phyloP scores from a whole-genome alignment of 306 rosid species.

The Quercus aquifolioides region DNA sequence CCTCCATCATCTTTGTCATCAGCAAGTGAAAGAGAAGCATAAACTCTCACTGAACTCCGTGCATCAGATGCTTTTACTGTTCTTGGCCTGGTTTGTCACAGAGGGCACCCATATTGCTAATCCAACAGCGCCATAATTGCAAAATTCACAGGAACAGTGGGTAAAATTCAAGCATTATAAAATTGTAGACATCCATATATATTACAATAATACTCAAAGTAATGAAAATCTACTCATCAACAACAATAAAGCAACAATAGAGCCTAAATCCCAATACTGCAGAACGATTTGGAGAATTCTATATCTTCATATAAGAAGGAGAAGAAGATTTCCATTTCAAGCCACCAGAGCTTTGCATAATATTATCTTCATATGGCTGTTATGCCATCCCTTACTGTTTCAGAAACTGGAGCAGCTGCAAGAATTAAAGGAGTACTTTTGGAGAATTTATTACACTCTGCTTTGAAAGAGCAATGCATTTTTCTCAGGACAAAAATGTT shows the following conservation, averaged over 20 bases:
- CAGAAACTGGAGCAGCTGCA: conserved; percentile 13
- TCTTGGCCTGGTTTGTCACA: conserved; percentile 70
- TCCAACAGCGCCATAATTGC: conserved; percentile 32
- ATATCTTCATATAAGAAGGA: not conserved
- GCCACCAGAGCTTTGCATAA: conserved; percentile 2
- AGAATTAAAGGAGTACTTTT: not conserved
- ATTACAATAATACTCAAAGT: not conserved
- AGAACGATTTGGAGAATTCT: not conserved
- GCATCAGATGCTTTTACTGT: conserved; percentile 55
- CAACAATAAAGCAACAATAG: not conserved
- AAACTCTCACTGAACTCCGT: conserved; percentile 54
- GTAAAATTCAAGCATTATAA: conserved; percentile 3
- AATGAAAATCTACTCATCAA: not conserved
- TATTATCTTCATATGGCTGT: not conserved
- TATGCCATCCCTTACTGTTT: not conserved
- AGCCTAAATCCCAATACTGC: not conserved
- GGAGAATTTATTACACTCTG: not conserved
- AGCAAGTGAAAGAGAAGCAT: conserved; percentile 52
- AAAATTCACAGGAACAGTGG: conserved; percentile 12
- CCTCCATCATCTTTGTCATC: conserved; percentile 51
- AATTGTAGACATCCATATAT: not conserved
- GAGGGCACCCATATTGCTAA: conserved; percentile 99
- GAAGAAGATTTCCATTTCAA: conserved; percentile 9
- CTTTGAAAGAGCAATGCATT: not conserved
- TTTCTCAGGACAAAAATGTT: not conserved